Evolutionary conservation across 164 flowering plant genomes (phyloP).

Genomic region (Macadamia tetraphylla): DNA sequence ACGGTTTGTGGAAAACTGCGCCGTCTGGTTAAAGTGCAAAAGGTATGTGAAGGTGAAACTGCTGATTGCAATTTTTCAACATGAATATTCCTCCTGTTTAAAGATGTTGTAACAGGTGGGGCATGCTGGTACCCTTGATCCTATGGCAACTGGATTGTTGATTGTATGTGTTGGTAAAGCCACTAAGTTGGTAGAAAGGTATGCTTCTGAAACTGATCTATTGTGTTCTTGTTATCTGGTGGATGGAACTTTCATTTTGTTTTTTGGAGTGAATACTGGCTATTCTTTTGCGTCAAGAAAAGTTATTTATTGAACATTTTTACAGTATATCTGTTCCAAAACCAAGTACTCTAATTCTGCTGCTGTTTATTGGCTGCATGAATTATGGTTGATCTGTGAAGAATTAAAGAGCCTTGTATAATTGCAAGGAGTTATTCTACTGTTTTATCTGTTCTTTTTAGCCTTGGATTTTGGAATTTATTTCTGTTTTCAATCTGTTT

Average conservation of each 20-base stretch:
- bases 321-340: too few species aligned
- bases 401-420: too few species aligned
- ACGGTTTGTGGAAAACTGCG: slow-evolving; percentile 98
- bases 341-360: too few species aligned
- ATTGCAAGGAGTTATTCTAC: too few species aligned
- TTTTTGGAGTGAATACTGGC: neutral
- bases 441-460: too few species aligned
- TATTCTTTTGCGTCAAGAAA: neutral
- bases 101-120: slow-evolving; percentile 59
- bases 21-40: slow-evolving; percentile 80
- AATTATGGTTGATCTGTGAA: too few species aligned
- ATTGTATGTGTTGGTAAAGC: slow-evolving; percentile 98
- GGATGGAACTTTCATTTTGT: neutral
- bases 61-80: neutral
- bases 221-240: neutral
- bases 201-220: slow-evolving; percentile 1
- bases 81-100: neutral
- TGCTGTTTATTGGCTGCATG: too few species aligned
- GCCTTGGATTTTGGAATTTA: too few species aligned
- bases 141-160: slow-evolving; percentile 96
- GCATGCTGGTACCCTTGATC: slow-evolving; percentile 99
- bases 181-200: slow-evolving; percentile 91
- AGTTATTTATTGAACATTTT: neutral
- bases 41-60: slow-evolving; percentile 39
- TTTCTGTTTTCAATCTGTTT: too few species aligned